A percentile compares a stretch with the other conserved stretches of the same genome.
These are phyloP conservation scores for Suhomyces vadensis DNA, from an alignment of 805 yeast species.

Conservation along the genomic window DNA sequence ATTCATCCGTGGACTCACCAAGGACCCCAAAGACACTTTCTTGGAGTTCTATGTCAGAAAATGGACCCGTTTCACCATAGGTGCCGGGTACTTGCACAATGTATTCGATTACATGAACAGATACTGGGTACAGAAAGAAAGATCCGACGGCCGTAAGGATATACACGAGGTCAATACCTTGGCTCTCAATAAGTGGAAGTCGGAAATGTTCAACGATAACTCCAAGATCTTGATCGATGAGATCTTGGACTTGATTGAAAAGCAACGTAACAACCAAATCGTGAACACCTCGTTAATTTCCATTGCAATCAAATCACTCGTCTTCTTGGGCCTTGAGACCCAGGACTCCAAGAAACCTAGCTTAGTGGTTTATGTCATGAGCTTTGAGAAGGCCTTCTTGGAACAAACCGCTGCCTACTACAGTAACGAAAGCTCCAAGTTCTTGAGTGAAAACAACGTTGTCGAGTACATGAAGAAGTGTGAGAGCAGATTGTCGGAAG, in stretches of 20 bases:
- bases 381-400: slow-evolving; percentile 77
- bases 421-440: slow-evolving; percentile 63
- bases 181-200: slow-evolving; percentile 85
- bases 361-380: slow-evolving; percentile 74
- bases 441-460: slow-evolving; percentile 71
- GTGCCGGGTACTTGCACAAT: slow-evolving; percentile 88
- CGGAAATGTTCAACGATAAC: slow-evolving; percentile 71
- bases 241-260: slow-evolving; percentile 71
- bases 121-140: slow-evolving; percentile 96
- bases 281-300: slow-evolving; percentile 68
- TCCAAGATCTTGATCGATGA: slow-evolving; percentile 62
- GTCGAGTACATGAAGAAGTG: slow-evolving; percentile 90
- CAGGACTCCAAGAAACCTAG: slow-evolving; percentile 86
- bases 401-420: slow-evolving; percentile 69
- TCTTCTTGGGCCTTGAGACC: slow-evolving; percentile 84
- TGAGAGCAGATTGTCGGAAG: slow-evolving; percentile 78
- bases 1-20: slow-evolving; percentile 53
- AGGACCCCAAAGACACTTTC: slow-evolving; percentile 61
- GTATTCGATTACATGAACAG: slow-evolving; percentile 94
- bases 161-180: slow-evolving; percentile 90
- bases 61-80: slow-evolving; percentile 88
- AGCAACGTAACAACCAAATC: slow-evolving; percentile 76
- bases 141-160: slow-evolving; percentile 88
- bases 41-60: slow-evolving; percentile 80
- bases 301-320: slow-evolving; percentile 81